A percentile compares a stretch with the other conserved stretches of the same genome.
phyloP scores from a whole-genome alignment of 148 eudicot species.

The Bassia scoparia region DNA sequence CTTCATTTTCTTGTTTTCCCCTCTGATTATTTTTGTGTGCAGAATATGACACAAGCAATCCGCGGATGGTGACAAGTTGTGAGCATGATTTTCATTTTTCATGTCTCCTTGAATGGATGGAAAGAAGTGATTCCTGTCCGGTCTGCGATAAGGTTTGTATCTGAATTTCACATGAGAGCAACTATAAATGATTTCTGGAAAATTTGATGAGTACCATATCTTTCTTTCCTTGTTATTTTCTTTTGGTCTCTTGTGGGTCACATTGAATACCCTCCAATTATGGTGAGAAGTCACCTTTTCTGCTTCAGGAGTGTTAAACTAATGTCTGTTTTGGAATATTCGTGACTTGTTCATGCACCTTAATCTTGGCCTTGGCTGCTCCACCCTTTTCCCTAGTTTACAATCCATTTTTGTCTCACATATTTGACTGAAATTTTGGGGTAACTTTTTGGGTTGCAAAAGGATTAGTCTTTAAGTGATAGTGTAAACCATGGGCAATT shows the following conservation, averaged over 20 bases:
- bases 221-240: neutral
- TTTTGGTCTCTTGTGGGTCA: neutral
- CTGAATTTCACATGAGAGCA: neutral
- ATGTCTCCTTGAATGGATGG: constrained; percentile 98
- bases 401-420: neutral
- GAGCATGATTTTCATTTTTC: constrained; percentile 89
- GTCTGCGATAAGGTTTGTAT: constrained; percentile 75
- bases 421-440: neutral
- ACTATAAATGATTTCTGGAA: neutral
- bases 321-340: neutral
- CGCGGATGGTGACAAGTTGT: constrained; percentile 61
- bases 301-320: neutral
- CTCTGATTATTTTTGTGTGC: constrained; percentile 24
- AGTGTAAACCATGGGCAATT: neutral
- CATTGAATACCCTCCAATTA: neutral
- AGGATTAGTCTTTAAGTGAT: constrained; percentile 2
- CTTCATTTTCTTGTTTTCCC: neutral
- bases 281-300: neutral
- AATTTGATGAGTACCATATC: neutral
- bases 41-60: constrained; percentile 79
- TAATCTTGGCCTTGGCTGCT: neutral
- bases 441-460: neutral
- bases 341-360: neutral
- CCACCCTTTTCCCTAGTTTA: neutral
- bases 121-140: constrained; percentile 89